Evolutionary conservation across 2,329 filamentous ascomycete genomes (phyloP), one percentile per base, ranked within the genome.

Genomic region (Pseudogymnoascus sp.): DNA sequence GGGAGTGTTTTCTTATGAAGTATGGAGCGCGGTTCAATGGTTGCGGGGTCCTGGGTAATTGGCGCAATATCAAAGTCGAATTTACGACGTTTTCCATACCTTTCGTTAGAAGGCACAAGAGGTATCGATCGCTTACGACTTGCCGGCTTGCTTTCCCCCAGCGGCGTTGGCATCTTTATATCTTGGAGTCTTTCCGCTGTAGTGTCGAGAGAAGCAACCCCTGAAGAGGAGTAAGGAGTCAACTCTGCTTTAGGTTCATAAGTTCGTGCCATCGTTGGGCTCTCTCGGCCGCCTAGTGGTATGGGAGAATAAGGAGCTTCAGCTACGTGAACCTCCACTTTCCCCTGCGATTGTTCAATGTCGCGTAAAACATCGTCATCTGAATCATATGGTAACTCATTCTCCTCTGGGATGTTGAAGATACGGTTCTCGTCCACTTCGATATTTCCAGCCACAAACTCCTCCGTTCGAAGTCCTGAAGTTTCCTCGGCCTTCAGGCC

Each of bases 371-470:
- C 67, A n/a, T 83, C 80, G 61, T 83, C 81, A 58, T 85, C 82
- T 1, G 78, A 82, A 63, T 84, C 82, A 33, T 79, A 77, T 1
- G 76, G 73, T n/a, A 76, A 67, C 5, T 78, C 76, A 21, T 80
- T 77, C n/a, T 81, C 75, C 1, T 78, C 65, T 52, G 64, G 64
- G 29, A 74, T 68, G 61, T 76, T 72, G 6, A 79, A 72, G 27
- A 87, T 83, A 21, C 79, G 80, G 31, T 77, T 76, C 67, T 90
- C 87, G 67, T 92, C 87, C 4, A 91, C 84, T 21, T 86, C 77
- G 45, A 63, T 64, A 18, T 27, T 0, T 29, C 58, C 31, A 42
- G 60, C 29, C 59, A 63, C 25, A 48, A 60, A n/a, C 62, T 61
- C 52, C 58, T 64, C 25, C 61, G 18, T 42, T 37, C 33, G 42